A percentile compares a stretch with the other conserved stretches of the same genome.
Evolutionary conservation across 345 rosid species (phyloP).

Genomic region (Arabidopsis arenosa): DNA sequence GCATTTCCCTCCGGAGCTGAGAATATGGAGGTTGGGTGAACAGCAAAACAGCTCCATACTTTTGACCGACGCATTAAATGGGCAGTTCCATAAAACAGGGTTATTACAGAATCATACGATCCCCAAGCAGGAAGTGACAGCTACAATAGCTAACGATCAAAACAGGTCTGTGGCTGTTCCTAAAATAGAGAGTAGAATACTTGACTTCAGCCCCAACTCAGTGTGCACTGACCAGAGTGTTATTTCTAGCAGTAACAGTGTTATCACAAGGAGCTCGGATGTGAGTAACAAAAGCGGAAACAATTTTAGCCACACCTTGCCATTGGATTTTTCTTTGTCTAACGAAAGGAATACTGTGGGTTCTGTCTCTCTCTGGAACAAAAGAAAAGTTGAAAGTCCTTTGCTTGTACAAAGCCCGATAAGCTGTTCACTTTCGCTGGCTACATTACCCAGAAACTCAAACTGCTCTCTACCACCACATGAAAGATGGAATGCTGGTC

Average conservation of each 20-base stretch:
- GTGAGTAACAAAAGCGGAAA: conserved; percentile 47
- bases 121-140: conserved; percentile 36
- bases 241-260: conserved; percentile 46
- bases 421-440: conserved; percentile 47
- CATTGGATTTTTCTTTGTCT: conserved; percentile 47
- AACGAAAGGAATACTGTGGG: conserved; percentile 41
- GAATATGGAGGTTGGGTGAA: conserved; percentile 75
- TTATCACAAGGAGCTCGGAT: conserved; percentile 44
- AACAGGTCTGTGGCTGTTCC: conserved; percentile 34
- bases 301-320: conserved; percentile 44
- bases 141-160: conserved; percentile 17
- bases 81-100: conserved; percentile 45
- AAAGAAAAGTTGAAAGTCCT: conserved; percentile 47
- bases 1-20: conserved; percentile 70
- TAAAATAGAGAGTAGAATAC: conserved; percentile 42
- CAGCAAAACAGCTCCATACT: conserved; percentile 64
- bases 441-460: conserved; percentile 51
- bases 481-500: conserved; percentile 41
- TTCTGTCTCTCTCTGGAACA: conserved; percentile 44
- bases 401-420: conserved; percentile 49
- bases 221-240: conserved; percentile 47
- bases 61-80: conserved; percentile 72
- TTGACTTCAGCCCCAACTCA: conserved; percentile 47
- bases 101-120: conserved; percentile 33
- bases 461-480: conserved; percentile 32